A percentile compares a stretch with the other conserved stretches of the same genome.
phyloP scores from a whole-genome alignment of 1,139 yeast species.

The Pichia sp. region DNA sequence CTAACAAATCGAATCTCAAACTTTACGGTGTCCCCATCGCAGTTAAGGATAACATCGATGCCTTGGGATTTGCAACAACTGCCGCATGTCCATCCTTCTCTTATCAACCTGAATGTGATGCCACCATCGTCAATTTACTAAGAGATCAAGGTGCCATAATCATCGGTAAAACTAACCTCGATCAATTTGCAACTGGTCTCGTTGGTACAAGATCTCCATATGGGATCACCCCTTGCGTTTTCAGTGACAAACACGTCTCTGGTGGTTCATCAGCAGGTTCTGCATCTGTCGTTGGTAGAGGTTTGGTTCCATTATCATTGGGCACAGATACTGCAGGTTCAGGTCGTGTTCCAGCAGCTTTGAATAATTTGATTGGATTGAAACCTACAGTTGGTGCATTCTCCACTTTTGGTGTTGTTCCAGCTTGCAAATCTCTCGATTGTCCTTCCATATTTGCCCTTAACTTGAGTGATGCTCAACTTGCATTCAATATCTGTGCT shows the following conservation, averaged over 20 bases:
- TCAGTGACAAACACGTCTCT: slow-evolving; percentile 66
- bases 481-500: slow-evolving; percentile 62
- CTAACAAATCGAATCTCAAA: slow-evolving; percentile 46
- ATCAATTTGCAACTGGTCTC: slow-evolving; percentile 94
- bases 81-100: slow-evolving; percentile 90
- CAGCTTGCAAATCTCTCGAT: slow-evolving; percentile 95
- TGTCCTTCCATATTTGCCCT: slow-evolving; percentile 82
- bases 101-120: slow-evolving; percentile 60
- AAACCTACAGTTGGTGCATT: slow-evolving; percentile 89
- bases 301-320: slow-evolving; percentile 77
- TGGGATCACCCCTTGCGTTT: slow-evolving; percentile 78
- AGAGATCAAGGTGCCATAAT: slow-evolving; percentile 84
- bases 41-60: slow-evolving; percentile 92
- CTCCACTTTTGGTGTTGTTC: slow-evolving; percentile 84
- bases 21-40: slow-evolving; percentile 93
- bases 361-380: slow-evolving; percentile 83
- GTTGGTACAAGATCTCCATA: slow-evolving; percentile 95
- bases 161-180: slow-evolving; percentile 88
- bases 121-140: slow-evolving; percentile 63
- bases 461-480: slow-evolving; percentile 76
- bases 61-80: slow-evolving; percentile 71
- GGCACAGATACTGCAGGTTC: slow-evolving; percentile 99
- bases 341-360: slow-evolving; percentile 96
- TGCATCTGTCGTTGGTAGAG: slow-evolving; percentile 81
- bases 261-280: slow-evolving; percentile 99